Evolutionary conservation across 768 basidiomycete species (phyloP), one percentile per base, ranked within the genome.

Genomic region (Amanita subjunquillea): DNA sequence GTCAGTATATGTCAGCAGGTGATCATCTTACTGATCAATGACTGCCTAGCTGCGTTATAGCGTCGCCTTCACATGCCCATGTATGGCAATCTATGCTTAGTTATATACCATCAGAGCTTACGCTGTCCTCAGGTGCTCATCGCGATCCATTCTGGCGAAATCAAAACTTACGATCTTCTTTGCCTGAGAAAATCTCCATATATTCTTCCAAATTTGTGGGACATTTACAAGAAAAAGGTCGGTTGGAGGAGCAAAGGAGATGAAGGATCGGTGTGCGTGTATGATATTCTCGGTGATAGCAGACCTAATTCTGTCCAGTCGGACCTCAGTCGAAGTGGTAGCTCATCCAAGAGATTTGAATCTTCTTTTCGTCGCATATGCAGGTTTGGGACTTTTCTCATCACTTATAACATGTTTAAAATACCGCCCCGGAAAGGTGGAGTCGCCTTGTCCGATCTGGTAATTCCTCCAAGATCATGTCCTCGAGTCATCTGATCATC

Each of bases 141-240:
- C 32, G 71, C 71, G 7, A 61, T 74, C 39, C 68, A 71, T 55
- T 70, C 68, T n/a, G 77, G 77, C 29, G 80, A 83, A 46, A 74
- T 91, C 55, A 77, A 78, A 57, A 83, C 85, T 2, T 92, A 83
- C 61, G 91, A 93, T 62, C 59, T 92, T n/a, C 69, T 78, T 10
- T 83, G 87, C 54, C 70, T 79, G 13, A 71, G 77, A 17, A 73
- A 83, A 54, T 87, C 88, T 0, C 72, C 75, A 9, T 89, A 85
- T 59, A 72, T 69, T 15, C 76, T 88, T 32, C 82, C 83, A 2
- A 91, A 91, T 60, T 69, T 85, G 58, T 94, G 91, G 92, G 72
- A 70, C 20, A 58, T 79, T 29, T 83, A 88, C 58, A 81, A 87
- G 63, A 76, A 83, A 54, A 77, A 77, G 68, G 65, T 71, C 60